These are phyloP conservation scores for Davidsoniella neocaledoniae DNA, from an alignment of 2,329 filamentous ascomycete species.

Conservation along the genomic window DNA sequence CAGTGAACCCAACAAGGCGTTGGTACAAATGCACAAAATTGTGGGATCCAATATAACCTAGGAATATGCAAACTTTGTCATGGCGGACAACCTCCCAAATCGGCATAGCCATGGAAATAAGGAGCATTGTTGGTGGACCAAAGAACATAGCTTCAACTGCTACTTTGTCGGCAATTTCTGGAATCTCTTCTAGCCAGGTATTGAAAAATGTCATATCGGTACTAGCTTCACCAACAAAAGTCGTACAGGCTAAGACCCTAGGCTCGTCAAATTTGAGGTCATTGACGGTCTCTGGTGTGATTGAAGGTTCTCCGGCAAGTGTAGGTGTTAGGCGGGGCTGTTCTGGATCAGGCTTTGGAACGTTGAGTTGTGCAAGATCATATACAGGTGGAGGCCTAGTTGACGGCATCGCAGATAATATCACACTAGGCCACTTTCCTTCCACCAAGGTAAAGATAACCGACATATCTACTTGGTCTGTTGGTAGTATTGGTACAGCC, in stretches of 20 bases:
- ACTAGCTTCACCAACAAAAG: slow-evolving; percentile 47
- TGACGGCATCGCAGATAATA: slow-evolving; percentile 2
- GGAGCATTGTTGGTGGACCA: slow-evolving; percentile 46
- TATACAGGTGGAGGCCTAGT: slow-evolving; percentile 1
- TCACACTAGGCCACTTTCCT: slow-evolving; percentile 27
- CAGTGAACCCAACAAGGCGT: slow-evolving; percentile 29
- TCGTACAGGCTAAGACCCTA: slow-evolving; percentile 48
- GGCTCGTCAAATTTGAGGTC: slow-evolving; percentile 45
- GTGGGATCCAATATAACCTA: slow-evolving; percentile 49
- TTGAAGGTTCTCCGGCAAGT: slow-evolving; percentile 21
- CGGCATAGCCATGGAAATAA: slow-evolving; percentile 48
- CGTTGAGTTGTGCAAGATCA: slow-evolving; percentile 8
- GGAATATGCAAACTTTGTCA: slow-evolving; percentile 48
- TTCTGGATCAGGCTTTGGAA: slow-evolving; percentile 9
- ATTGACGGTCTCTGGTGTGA: slow-evolving; percentile 31
- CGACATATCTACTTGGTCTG: slow-evolving; percentile 22
- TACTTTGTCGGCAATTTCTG: slow-evolving; percentile 39
- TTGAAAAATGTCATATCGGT: slow-evolving; percentile 50
- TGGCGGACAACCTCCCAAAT: slow-evolving; percentile 49
- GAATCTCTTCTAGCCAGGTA: slow-evolving; percentile 46
- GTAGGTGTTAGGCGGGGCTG: slow-evolving; percentile 3
- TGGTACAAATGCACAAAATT: slow-evolving; percentile 51
- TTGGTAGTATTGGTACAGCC: slow-evolving; percentile 18
- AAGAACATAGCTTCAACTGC: slow-evolving; percentile 51
- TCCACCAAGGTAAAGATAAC: slow-evolving; percentile 39